A percentile compares a stretch with the other conserved stretches of the same genome.
Conservation (phyloP, 202 grass and related monocot species). For the Sporobolus alterniflorus region DNA sequence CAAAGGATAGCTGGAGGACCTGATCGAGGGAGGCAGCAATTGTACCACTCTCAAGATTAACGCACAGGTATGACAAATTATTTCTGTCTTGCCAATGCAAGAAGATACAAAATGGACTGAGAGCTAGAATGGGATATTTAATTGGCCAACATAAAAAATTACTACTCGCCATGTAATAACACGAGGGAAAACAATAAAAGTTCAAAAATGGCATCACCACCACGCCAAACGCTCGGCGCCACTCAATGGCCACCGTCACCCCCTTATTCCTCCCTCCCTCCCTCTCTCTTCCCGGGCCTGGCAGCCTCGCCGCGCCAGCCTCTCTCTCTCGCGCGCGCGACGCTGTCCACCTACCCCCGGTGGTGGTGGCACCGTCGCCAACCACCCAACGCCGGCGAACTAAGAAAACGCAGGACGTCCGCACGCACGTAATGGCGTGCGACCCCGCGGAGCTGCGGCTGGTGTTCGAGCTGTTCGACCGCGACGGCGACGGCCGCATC, state of each 20-base stretch:
- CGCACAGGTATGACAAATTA: not conserved
- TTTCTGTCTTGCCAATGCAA: no score
- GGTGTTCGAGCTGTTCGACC: slow-evolving; percentile 69
- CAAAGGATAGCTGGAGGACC: not conserved
- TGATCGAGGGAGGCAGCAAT: not conserved
- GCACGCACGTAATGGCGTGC: slow-evolving; percentile 2
- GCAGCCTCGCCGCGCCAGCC: not conserved
- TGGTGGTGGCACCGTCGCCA: not conserved
- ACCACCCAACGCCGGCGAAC: not conserved
- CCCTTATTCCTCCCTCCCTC: not conserved
- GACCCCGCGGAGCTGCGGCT: slow-evolving; percentile 52
- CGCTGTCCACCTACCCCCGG: not conserved
- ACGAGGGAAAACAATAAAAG: not conserved
- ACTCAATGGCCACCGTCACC: not conserved
- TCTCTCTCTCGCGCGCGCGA: not conserved
- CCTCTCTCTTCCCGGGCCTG: not conserved
- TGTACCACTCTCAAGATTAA: no score
- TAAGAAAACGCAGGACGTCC: not conserved
- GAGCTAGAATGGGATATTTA: no score
- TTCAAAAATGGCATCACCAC: not conserved
- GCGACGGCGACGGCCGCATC: slow-evolving; percentile 53
- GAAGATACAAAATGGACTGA: no score
- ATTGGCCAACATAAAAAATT: not conserved
- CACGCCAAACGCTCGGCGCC: slow-evolving; percentile 14
- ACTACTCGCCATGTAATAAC: not conserved